Evolutionary conservation across 371 early-diverging fungal species (phyloP), one percentile per base, ranked within the genome.

Genomic region (Mucor sp.): DNA sequence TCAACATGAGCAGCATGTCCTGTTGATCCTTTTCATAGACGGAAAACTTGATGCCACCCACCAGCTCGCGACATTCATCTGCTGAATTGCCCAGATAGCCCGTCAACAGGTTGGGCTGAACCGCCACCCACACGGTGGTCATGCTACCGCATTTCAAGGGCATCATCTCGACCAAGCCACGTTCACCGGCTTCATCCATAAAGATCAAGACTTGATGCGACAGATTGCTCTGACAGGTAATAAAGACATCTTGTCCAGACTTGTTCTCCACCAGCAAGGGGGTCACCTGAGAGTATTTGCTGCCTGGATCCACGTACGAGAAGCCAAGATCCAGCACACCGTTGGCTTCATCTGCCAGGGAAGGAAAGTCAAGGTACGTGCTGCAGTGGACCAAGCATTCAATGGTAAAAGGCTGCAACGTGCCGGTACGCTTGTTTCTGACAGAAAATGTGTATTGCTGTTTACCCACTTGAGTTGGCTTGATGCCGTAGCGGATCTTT

Each of bases 151-250:
- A 78, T 59, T 82, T 87, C 55, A 89, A 72, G 2, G 87, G 77
- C 56, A 86, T 87, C 68, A 75, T 75, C 3, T 84, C 83, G 6
- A 88, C 87, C 15, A 85, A 76, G 14, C 89, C 89, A 56, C 85
- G 81, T 57, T 91, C 89, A 5, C 91, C 85, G 6, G 74, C 74
- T 57, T 82, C 87, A 53, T 95, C 94, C 43, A 86, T 76, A 71
- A 93, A 95, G 6, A 94, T 90, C 41, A 87, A 74, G 8, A 94
- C 95, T 70, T 95, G 95, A 62, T 91, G 91, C 1, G 93, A 78
- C 32, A 95, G 74, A 66, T 94, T 95, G 35, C 94, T 94, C 28
- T 85, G 86, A 50, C 90, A 93, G 0, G 89, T 86, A 28, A 94
- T 83, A 58, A 78, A 82, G 0, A 94, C 50, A 47, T 86, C 85